phyloP scores from a whole-genome alignment of 257 asterid species.

The Cynanchum wilfordii region DNA sequence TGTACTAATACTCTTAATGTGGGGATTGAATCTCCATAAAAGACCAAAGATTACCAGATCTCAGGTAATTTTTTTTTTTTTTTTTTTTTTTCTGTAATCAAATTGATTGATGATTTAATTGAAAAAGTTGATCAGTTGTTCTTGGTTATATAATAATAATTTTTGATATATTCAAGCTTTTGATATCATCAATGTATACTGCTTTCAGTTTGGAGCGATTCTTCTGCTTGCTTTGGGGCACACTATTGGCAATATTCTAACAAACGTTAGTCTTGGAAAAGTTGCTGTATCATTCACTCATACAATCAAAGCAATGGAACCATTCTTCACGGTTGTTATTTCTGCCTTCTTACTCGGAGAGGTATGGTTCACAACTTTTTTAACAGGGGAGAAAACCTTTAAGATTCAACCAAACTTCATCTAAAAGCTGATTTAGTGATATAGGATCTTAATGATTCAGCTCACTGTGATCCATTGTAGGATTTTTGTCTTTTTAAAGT shows the following conservation, averaged over 20 bases:
- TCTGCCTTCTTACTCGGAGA: constrained; percentile 56
- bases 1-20: constrained; percentile 47
- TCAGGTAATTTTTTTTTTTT: constrained; percentile 36
- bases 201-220: constrained; percentile 48
- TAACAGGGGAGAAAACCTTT: background rate
- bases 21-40: constrained; percentile 68
- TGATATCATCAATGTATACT: background rate
- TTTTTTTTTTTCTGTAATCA: background rate
- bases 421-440: too few species aligned
- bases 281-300: constrained; percentile 94
- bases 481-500: background rate
- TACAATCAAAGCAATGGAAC: constrained; percentile 95
- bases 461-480: background rate
- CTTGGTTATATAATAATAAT: background rate
- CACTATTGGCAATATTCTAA: constrained; percentile 76
- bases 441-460: background rate
- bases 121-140: too few species aligned
- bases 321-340: constrained; percentile 84
- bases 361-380: constrained; percentile 30
- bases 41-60: constrained; percentile 59
- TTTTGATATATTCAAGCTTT: too few species aligned
- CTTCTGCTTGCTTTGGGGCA: constrained; percentile 61
- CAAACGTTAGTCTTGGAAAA: constrained; percentile 80
- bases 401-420: too few species aligned
- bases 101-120: background rate